A percentile compares a stretch with the other conserved stretches of the same genome.
Evolutionary conservation across 805 yeast genomes (phyloP).

Genomic region (Sungouiella thailandica): DNA sequence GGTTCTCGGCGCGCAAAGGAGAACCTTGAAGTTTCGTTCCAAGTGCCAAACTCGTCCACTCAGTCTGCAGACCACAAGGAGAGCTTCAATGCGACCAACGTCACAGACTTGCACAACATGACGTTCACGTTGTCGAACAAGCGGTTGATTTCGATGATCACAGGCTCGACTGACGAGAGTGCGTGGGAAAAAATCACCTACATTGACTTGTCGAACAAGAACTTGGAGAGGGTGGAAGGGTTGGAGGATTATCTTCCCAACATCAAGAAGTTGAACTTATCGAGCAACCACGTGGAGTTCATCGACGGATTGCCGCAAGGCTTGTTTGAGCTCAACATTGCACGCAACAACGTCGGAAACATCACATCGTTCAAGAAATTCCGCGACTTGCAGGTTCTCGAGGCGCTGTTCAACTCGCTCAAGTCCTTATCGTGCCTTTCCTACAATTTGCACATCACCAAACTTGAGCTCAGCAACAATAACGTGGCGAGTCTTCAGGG

Average conservation of each 20-base stretch:
- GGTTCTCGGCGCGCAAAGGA: conserved; percentile 8
- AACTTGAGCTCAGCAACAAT: conserved; percentile 36
- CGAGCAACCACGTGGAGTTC: conserved; percentile 38
- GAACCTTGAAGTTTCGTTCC: conserved; percentile 39
- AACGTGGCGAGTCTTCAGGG: conserved; percentile 31
- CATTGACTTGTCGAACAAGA: conserved; percentile 30
- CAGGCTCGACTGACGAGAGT: conserved; percentile 28
- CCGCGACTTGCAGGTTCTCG: conserved; percentile 38
- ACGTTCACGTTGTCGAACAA: conserved; percentile 46
- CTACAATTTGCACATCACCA: conserved; percentile 37
- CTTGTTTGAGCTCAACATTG: conserved; percentile 34
- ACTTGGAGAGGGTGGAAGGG: conserved; percentile 39
- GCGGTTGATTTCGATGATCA: conserved; percentile 41
- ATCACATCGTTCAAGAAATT: conserved; percentile 38
- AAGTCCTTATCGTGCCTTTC: conserved; percentile 32
- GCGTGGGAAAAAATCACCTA: conserved; percentile 40
- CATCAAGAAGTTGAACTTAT: conserved; percentile 34
- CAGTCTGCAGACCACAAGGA: conserved; percentile 4
- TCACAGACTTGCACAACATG: conserved; percentile 38
- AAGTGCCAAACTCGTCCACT: conserved; percentile 24
- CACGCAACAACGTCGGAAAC: conserved; percentile 35
- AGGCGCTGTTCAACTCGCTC: conserved; percentile 35
- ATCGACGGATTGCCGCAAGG: conserved; percentile 42
- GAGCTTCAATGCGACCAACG: conserved; percentile 33
- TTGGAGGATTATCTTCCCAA: conserved; percentile 42